A percentile compares a stretch with the other conserved stretches of the same genome.
These are phyloP conservation scores for Taphrina flavorubra DNA, from an alignment of 1,139 yeast species.

Conservation along the genomic window DNA sequence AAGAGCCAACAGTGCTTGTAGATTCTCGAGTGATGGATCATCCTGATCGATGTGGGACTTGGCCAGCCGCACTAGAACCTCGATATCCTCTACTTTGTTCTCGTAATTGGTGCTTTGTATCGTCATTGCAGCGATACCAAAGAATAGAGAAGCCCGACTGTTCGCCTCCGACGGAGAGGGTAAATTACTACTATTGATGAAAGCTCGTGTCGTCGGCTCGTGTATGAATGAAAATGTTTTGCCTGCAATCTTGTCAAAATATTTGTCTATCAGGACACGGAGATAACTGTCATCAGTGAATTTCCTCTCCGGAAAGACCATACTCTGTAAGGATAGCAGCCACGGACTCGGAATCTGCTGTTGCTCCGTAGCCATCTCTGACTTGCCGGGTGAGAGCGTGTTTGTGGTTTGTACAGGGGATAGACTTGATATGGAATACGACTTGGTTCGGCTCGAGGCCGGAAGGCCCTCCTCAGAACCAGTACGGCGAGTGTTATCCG, in stretches of 20 bases:
- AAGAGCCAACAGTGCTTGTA: constrained; percentile 7
- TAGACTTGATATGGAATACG: not conserved
- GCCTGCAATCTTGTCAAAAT: constrained; percentile 9
- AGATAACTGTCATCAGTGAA: constrained; percentile 13
- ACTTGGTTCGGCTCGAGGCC: not conserved
- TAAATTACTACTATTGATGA: constrained; percentile 1
- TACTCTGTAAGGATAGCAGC: constrained; percentile 9
- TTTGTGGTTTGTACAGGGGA: not conserved
- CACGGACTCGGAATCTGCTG: not conserved
- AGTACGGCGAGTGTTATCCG: constrained; percentile 1
- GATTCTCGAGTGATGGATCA: constrained; percentile 5
- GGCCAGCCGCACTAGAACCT: constrained; percentile 4
- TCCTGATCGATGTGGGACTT: constrained; percentile 12
- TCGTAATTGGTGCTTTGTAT: constrained; percentile 9
- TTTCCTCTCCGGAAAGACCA: not conserved
- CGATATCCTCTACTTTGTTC: constrained; percentile 2
- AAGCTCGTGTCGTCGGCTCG: constrained; percentile 3
- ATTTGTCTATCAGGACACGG: constrained; percentile 14
- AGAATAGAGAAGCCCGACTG: constrained; percentile 7
- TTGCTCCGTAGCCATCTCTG: not conserved
- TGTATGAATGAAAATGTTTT: constrained; percentile 10
- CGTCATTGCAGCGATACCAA: constrained; percentile 16
- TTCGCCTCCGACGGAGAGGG: not conserved
- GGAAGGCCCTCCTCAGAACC: not conserved
- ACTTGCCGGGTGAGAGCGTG: not conserved